A percentile compares a stretch with the other conserved stretches of the same genome.
Conservation (phyloP, 108 stramenopile genomes). For the Skeletonema menzelii region DNA sequence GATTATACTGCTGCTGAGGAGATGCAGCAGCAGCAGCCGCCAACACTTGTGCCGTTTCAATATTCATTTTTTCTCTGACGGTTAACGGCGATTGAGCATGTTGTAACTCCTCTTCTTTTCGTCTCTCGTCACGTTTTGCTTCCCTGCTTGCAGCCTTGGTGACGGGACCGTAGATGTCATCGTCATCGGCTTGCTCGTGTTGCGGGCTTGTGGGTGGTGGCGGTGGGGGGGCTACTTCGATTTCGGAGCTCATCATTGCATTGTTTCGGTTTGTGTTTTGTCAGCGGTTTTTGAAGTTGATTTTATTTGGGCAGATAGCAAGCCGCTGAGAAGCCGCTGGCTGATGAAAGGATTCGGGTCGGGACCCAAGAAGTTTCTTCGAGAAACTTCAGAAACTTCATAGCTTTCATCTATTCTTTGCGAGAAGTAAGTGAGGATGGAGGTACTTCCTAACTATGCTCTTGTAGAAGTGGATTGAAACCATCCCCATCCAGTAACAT, state of each 20-base stretch:
- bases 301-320: too few species aligned
- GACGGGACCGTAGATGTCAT: conserved; percentile 25
- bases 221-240: not conserved
- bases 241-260: not conserved
- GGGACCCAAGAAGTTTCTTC: too few species aligned
- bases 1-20: not conserved
- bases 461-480: too few species aligned
- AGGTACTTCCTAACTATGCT: too few species aligned
- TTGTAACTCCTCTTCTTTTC: not conserved
- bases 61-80: not conserved
- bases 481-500: too few species aligned
- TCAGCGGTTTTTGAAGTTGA: too few species aligned
- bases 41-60: conserved; percentile 19
- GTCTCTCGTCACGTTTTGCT: not conserved
- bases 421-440: too few species aligned
- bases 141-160: conserved; percentile 23
- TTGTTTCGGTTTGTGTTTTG: not conserved
- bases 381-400: too few species aligned
- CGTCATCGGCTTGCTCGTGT: not conserved
- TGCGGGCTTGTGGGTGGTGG: not conserved
- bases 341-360: too few species aligned
- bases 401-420: too few species aligned
- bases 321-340: too few species aligned
- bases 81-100: conserved; percentile 6
- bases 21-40: conserved; percentile 3